These are phyloP conservation scores for Acmispon strigosus DNA, from an alignment of 306 rosid genomes.

Conservation along the genomic window DNA sequence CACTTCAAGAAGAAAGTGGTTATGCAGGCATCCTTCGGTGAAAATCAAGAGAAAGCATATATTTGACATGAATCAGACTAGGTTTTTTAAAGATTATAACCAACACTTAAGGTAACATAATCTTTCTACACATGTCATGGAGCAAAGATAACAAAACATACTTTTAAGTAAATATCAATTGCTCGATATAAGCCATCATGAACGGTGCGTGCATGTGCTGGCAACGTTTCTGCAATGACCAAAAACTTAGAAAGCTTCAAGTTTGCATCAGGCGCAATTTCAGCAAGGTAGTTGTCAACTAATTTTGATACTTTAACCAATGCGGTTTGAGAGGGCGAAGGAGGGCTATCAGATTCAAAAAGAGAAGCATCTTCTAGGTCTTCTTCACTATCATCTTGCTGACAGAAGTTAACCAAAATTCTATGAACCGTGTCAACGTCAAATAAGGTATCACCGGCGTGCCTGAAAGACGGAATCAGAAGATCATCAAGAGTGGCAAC, in stretches of 20 bases:
- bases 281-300: conserved; percentile 92
- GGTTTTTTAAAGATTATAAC: not conserved
- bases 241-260: conserved; percentile 81
- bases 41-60: not conserved
- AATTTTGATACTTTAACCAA: conserved; percentile 76
- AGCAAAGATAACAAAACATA: conserved; percentile 31
- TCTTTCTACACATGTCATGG: not conserved
- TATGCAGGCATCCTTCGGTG: not conserved
- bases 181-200: conserved; percentile 94
- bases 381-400: conserved; percentile 96
- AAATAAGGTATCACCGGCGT: conserved; percentile 83
- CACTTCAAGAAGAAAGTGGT: not conserved
- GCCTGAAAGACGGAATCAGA: conserved; percentile 85
- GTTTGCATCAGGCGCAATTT: conserved; percentile 96
- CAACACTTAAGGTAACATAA: not conserved
- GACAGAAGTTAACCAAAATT: conserved; percentile 78
- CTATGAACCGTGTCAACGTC: conserved; percentile 98
- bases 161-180: conserved; percentile 83
- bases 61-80: not conserved
- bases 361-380: conserved; percentile 78
- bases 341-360: conserved; percentile 88
- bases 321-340: conserved; percentile 77
- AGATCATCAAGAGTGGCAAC: conserved; percentile 90
- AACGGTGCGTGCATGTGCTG: conserved; percentile 77
- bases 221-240: conserved; percentile 84